These are phyloP conservation scores for Keqinozyma sinolaborantium DNA, from an alignment of 1,139 yeast genomes.

Conservation along the genomic window DNA sequence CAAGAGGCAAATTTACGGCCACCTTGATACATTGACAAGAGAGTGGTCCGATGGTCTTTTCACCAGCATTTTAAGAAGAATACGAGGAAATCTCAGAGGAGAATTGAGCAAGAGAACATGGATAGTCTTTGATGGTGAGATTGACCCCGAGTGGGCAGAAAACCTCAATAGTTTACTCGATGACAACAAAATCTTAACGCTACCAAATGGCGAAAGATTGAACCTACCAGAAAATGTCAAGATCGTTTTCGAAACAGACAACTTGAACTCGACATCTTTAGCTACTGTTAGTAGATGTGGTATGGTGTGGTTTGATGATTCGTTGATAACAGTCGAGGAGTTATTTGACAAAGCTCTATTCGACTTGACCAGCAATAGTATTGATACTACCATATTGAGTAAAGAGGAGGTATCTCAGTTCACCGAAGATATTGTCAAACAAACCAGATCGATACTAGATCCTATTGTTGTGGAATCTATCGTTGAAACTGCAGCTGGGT, in stretches of 20 bases:
- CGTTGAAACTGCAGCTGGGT: slow-evolving; percentile 1
- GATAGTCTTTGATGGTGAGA: slow-evolving; percentile 90
- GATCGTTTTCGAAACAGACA: slow-evolving; percentile 75
- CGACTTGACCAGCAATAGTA: slow-evolving; percentile 1
- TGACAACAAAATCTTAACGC: slow-evolving; percentile 75
- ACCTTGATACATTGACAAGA: slow-evolving; percentile 68
- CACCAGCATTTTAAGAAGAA: slow-evolving; percentile 62
- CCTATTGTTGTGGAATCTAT: slow-evolving; percentile 2
- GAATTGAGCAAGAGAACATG: slow-evolving; percentile 58
- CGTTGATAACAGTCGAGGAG: slow-evolving; percentile 13
- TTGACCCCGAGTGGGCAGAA: slow-evolving; percentile 95
- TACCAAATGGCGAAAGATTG: slow-evolving; percentile 88
- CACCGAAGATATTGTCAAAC: slow-evolving; percentile 1
- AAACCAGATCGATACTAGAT: slow-evolving; percentile 2
- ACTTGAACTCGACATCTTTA: slow-evolving; percentile 66
- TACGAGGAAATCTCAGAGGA: slow-evolving; percentile 57
- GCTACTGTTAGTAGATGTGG: slow-evolving; percentile 96
- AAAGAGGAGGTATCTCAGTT: slow-evolving; percentile 1
- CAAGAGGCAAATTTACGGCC: slow-evolving; percentile 69
- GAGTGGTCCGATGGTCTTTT: slow-evolving; percentile 94
- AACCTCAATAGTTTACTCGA: slow-evolving; percentile 87
- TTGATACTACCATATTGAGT: slow-evolving; percentile 1
- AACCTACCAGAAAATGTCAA: slow-evolving; percentile 61
- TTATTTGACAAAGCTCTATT: slow-evolving; percentile 13
- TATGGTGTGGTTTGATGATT: slow-evolving; percentile 65